Evolutionary conservation across 768 basidiomycete genomes (phyloP).

Genomic region (Suillus alpinus): DNA sequence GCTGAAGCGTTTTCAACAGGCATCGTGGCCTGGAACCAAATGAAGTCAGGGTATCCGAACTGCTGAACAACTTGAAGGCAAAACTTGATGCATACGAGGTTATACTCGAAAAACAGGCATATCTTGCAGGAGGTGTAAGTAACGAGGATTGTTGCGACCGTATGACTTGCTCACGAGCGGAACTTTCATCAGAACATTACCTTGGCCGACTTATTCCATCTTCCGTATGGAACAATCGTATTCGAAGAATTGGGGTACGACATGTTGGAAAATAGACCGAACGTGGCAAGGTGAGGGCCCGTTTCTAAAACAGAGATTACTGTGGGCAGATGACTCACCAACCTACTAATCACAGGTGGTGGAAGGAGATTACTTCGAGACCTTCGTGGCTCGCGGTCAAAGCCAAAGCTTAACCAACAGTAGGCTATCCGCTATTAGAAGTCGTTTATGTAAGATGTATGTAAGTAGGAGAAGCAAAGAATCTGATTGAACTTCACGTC

Average conservation of each 20-base stretch:
- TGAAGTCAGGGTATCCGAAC: constrained; percentile 21
- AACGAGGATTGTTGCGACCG: background rate
- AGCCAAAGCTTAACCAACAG: constrained; percentile 23
- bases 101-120: constrained; percentile 51
- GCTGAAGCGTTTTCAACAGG: background rate
- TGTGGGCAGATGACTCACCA: background rate
- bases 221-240: constrained; percentile 35
- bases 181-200: constrained; percentile 33
- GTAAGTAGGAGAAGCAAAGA: background rate
- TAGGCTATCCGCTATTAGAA: background rate
- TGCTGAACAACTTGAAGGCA: constrained; percentile 24
- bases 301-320: too few relatives aligned
- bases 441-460: background rate
- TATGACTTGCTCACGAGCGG: background rate
- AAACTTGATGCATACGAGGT: constrained; percentile 51
- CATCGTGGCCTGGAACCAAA: constrained; percentile 20
- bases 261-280: constrained; percentile 21
- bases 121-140: constrained; percentile 56
- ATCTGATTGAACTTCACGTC: background rate
- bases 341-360: constrained; percentile 41
- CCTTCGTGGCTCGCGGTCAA: constrained; percentile 48
- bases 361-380: constrained; percentile 44
- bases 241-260: constrained; percentile 23
- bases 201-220: constrained; percentile 44
- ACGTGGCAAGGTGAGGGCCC: constrained; percentile 24